Conservation (phyloP, 352 stramenopile species). For the Pythium aquatile region DNA sequence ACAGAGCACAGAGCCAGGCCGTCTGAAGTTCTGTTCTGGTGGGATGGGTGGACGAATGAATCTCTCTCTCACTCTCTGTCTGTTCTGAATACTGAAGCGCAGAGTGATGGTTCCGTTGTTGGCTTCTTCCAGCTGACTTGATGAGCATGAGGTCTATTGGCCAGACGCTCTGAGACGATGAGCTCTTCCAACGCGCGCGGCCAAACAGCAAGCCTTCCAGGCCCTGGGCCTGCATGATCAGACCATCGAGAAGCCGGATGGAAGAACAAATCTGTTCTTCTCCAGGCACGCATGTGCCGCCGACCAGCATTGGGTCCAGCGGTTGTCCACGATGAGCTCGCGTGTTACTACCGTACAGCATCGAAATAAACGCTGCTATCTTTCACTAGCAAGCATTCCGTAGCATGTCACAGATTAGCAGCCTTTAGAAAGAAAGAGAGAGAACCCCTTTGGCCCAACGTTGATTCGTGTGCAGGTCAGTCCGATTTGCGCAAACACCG, state of each 20-base stretch:
- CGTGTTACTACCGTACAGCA: neutral
- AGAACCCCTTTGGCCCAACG: neutral
- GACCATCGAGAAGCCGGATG: conserved; percentile 6
- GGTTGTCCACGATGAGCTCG: neutral
- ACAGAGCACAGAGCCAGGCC: conserved; percentile 4
- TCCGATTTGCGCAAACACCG: conserved; percentile 26
- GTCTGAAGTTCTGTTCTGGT: conserved; percentile 21
- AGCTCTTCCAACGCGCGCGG: neutral
- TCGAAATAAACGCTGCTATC: neutral
- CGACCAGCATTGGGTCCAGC: neutral
- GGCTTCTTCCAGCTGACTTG: neutral
- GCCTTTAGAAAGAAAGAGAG: neutral
- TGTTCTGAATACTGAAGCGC: conserved; percentile 16
- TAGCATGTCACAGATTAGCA: neutral
- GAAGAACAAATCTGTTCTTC: conserved; percentile 6
- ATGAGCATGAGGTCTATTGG: neutral
- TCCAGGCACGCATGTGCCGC: neutral
- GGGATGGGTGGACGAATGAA: conserved; percentile 15
- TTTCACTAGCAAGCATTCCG: neutral
- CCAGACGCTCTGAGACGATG: neutral
- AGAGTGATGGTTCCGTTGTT: conserved; percentile 13
- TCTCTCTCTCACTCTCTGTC: conserved; percentile 19
- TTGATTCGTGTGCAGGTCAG: neutral
- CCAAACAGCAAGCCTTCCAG: neutral
- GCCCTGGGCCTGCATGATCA: neutral